phyloP scores from a whole-genome alignment of 768 basidiomycete species.

The Trametes cubensis region DNA sequence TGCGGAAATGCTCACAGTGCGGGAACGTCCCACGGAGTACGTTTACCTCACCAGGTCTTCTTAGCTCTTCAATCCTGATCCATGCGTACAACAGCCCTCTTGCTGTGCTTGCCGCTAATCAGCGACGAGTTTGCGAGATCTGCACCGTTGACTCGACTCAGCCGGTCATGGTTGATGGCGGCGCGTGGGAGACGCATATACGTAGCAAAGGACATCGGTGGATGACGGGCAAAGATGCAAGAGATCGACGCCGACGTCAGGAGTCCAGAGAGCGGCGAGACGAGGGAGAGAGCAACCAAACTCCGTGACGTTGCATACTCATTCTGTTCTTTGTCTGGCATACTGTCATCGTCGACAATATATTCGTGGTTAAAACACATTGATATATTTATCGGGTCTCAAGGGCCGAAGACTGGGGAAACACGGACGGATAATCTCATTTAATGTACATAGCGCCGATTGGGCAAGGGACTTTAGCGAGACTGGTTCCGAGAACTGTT shows the following conservation, averaged over 20 bases:
- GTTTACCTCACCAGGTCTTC: conserved; percentile 16
- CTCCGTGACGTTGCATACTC: no score
- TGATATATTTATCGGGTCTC: no score
- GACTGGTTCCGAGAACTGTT: background rate
- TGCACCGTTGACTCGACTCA: conserved; percentile 61
- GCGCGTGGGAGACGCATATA: conserved; percentile 57
- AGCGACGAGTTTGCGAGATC: conserved; percentile 57
- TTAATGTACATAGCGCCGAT: no score
- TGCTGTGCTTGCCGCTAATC: conserved; percentile 55
- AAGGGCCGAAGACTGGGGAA: no score
- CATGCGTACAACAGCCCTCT: conserved; percentile 49
- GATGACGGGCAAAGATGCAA: conserved; percentile 27
- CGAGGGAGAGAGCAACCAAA: background rate
- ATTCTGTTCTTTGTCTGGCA: no score
- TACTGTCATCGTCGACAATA: no score
- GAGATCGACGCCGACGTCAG: background rate
- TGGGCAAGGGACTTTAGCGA: no score
- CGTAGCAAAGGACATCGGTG: conserved; percentile 58
- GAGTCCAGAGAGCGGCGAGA: background rate
- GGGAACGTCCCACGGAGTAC: conserved; percentile 50
- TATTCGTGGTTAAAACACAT: no score
- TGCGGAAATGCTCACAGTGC: conserved; percentile 50
- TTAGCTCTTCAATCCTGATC: no score
- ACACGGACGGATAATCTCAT: no score
- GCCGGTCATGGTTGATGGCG: conserved; percentile 67